These are phyloP conservation scores for Parathielavia hyrcaniae DNA, from an alignment of 495 filamentous ascomycete species.

Conservation along the genomic window DNA sequence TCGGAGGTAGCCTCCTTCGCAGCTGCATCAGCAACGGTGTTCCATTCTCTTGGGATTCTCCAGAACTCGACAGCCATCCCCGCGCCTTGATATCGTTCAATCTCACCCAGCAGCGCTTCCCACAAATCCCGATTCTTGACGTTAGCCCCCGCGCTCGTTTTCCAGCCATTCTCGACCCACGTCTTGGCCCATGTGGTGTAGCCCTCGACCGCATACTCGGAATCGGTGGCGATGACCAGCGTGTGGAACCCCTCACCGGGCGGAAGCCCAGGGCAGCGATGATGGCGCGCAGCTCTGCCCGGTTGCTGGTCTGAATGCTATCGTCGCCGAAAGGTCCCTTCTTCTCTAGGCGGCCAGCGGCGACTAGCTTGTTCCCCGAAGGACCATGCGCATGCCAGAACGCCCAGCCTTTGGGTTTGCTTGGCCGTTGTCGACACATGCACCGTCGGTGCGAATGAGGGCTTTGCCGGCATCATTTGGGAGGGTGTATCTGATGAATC, in stretches of 20 bases:
- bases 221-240: slow-evolving; percentile 45
- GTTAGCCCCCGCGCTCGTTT: slow-evolving; percentile 9
- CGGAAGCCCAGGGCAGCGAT: slow-evolving; percentile 36
- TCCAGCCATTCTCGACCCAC: slow-evolving; percentile 42
- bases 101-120: slow-evolving; percentile 36
- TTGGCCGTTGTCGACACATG: slow-evolving; percentile 36
- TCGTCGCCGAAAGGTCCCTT: slow-evolving; percentile 31
- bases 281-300: slow-evolving; percentile 44
- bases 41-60: slow-evolving; percentile 39
- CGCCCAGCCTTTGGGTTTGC: slow-evolving; percentile 30
- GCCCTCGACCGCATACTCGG: slow-evolving; percentile 39
- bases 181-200: slow-evolving; percentile 35
- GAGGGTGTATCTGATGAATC: slow-evolving; percentile 29
- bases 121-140: slow-evolving; percentile 44
- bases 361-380: slow-evolving; percentile 1
- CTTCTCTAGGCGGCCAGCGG: slow-evolving; percentile 30
- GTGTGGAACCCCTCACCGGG: slow-evolving; percentile 34
- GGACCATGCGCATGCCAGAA: slow-evolving; percentile 25
- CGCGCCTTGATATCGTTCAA: slow-evolving; percentile 23
- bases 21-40: slow-evolving; percentile 36
- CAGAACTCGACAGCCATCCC: slow-evolving; percentile 39
- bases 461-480: slow-evolving; percentile 14
- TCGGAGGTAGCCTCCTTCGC: slow-evolving; percentile 34
- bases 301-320: slow-evolving; percentile 36
- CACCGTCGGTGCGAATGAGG: slow-evolving; percentile 33